Evolutionary conservation across 305 asterid species (phyloP), one percentile per base, ranked within the genome.

Genomic region (Salvia sclarea): DNA sequence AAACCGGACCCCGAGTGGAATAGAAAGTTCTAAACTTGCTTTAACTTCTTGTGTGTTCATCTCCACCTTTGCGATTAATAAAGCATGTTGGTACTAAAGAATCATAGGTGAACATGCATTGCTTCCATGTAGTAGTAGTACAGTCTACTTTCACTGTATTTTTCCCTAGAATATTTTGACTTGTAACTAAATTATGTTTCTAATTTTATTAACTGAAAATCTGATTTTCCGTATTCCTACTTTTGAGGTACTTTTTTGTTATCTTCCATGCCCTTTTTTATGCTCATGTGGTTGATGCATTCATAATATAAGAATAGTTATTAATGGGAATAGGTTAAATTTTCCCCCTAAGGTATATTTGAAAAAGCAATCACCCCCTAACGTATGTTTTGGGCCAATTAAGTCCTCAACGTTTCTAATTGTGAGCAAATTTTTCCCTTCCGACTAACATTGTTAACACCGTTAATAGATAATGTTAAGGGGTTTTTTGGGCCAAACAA

Each of bases 41-140:
- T 38, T 48, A 38, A 33, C 47, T 75, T 44, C 11, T 41, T 70
- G 72, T 55, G 72, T 50, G 16, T 71, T 63, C 61, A 31, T 61
- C 60, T 68, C 52, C 64, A 24, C 59, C 44, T 35, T 28, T 57
- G 55, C 21, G 37, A n/a, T 55, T 47, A 45, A 49, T 25, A 56
- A 68, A 68, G 59, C 60, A 56, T 69, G 38, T 31, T 63, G 56
- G 49, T 48, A 38, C 59, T 38, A 20, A 55, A 67, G 58, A 16
- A 14, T 50, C 24, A 33, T 6, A 50, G 14, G 9, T 47, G 61
- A 57, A 57, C 72, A 50, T 58, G 63, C 65, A 37, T 37, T 2
- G 11, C 40, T 28, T 58, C 49, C 8, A 8, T 5, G 37, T n/a
- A 28, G 33, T 28, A 12, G 11, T 58, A 12, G 24, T 12, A 31